phyloP scores from a whole-genome alignment of 2,329 filamentous ascomycete genomes.

The Botrytis aclada region DNA sequence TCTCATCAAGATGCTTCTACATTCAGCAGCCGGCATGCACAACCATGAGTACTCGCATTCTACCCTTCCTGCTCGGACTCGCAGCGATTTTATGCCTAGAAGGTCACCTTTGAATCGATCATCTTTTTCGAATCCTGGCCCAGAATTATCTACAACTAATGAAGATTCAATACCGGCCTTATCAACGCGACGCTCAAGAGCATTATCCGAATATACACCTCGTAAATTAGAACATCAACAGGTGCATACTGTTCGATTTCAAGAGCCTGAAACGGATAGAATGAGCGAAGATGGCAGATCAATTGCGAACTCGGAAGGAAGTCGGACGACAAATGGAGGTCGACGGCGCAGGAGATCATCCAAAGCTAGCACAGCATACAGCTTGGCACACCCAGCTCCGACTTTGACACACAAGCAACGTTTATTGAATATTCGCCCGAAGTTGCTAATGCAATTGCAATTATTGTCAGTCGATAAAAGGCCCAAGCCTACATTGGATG shows the following conservation, averaged over 20 bases:
- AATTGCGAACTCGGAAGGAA: conserved; percentile 35
- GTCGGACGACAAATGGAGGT: conserved; percentile 27
- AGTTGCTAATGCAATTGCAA: conserved; percentile 69
- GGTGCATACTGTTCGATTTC: conserved; percentile 30
- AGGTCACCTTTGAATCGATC: conserved; percentile 34
- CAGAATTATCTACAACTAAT: conserved; percentile 29
- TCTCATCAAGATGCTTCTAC: conserved; percentile 34
- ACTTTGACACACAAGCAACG: conserved; percentile 55
- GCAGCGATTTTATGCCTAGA: conserved; percentile 24
- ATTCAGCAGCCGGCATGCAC: conserved; percentile 34
- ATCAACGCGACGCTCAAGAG: conserved; percentile 24
- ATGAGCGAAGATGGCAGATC: conserved; percentile 38
- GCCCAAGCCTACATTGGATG: conserved; percentile 66
- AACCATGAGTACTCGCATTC: conserved; percentile 33
- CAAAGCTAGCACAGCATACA: conserved; percentile 60
- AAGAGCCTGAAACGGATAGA: conserved; percentile 32
- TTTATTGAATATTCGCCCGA: conserved; percentile 62
- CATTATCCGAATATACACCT: conserved; percentile 31
- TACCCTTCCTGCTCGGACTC: conserved; percentile 17
- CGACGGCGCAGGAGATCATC: conserved; percentile 45
- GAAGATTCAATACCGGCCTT: conserved; percentile 27
- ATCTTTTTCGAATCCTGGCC: conserved; percentile 34
- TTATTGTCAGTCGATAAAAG: conserved; percentile 58
- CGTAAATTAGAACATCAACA: conserved; percentile 25
- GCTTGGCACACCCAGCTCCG: conserved; percentile 66